Conservation (phyloP, 179 eudicot species). For the Beta macrorhiza region DNA sequence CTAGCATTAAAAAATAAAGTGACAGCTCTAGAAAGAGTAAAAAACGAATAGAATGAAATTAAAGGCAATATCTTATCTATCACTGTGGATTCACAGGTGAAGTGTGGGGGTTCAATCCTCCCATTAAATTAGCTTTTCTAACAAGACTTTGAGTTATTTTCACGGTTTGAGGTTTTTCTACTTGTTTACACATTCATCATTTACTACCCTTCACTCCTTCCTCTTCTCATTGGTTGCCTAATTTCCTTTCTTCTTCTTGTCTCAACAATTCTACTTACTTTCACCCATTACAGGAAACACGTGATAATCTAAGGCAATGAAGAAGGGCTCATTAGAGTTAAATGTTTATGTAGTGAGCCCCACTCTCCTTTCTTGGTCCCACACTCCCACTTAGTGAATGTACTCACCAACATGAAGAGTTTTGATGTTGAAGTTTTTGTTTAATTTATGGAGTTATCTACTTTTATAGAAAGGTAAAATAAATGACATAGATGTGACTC, state of each 20-base stretch:
- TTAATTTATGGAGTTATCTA: neutral
- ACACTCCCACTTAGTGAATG: neutral
- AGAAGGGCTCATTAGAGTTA: neutral
- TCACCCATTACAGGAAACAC: constrained; percentile 24
- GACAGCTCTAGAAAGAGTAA: neutral
- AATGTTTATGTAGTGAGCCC: neutral
- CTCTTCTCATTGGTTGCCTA: neutral
- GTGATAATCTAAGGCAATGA: constrained; percentile 18
- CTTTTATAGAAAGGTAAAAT: neutral
- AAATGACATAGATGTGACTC: constrained; percentile 21
- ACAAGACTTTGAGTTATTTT: constrained; percentile 14
- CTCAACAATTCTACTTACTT: neutral
- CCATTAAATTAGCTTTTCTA: neutral
- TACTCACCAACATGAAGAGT: neutral
- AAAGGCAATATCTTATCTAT: neutral
- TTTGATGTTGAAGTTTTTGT: neutral
- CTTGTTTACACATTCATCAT: neutral
- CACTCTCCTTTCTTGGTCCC: neutral
- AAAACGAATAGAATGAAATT: constrained; percentile 7
- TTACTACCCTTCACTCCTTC: neutral
- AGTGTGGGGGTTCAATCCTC: neutral
- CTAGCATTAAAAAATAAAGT: neutral
- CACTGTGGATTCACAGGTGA: constrained; percentile 20
- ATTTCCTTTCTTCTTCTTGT: neutral
- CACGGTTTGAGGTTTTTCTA: constrained; percentile 3